Evolutionary conservation across 176 grass and related monocot species (phyloP).

Genomic region (Zea mays): DNA sequence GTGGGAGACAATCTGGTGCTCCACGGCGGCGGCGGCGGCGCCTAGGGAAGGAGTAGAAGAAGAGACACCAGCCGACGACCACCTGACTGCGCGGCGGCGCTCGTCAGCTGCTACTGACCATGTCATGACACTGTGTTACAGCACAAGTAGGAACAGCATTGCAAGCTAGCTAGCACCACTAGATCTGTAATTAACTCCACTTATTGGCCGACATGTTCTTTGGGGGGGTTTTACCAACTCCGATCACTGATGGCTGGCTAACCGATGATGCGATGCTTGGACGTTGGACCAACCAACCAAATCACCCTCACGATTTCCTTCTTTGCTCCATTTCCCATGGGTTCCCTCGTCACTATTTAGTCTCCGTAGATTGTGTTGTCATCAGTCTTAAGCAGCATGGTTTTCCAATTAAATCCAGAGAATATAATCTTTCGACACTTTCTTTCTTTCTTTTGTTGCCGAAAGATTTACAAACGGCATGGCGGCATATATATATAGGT

Average conservation of each 20-base stretch:
- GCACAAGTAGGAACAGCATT: constrained; percentile 39
- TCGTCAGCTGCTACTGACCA: constrained; percentile 44
- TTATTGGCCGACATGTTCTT: constrained; percentile 6
- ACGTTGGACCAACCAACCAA: constrained; percentile 8
- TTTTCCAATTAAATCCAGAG: too few species aligned
- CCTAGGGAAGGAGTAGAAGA: background rate
- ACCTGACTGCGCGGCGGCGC: background rate
- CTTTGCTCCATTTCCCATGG: too few species aligned
- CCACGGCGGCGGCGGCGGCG: background rate
- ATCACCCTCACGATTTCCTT: background rate
- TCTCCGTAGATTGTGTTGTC: too few species aligned
- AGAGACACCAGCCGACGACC: background rate
- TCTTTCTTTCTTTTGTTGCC: too few species aligned
- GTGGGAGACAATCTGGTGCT: constrained; percentile 71
- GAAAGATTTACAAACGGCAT: too few species aligned
- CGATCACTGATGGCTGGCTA: background rate
- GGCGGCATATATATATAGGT: background rate
- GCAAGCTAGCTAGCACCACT: constrained; percentile 2
- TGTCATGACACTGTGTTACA: constrained; percentile 75
- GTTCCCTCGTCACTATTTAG: too few species aligned
- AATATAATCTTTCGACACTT: too few species aligned
- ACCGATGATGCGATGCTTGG: constrained; percentile 2
- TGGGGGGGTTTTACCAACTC: background rate
- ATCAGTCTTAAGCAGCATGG: too few species aligned
- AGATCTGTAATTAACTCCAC: constrained; percentile 20